phyloP scores from a whole-genome alignment of 2,329 filamentous ascomycete species.

The Colletotrichum zoysiae region DNA sequence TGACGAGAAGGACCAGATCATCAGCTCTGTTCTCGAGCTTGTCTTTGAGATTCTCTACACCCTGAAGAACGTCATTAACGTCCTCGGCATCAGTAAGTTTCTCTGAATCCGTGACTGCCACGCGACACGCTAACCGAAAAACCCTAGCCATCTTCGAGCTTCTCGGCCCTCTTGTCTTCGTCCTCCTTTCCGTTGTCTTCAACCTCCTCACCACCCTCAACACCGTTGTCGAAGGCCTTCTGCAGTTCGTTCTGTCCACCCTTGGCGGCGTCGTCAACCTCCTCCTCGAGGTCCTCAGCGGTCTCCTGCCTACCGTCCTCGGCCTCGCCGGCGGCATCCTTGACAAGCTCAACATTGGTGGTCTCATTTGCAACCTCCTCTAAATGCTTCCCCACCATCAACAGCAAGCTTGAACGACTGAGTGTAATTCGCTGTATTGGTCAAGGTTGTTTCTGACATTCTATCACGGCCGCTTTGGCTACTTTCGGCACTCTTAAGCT shows the following conservation, averaged over 20 bases:
- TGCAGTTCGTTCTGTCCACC: constrained; percentile 21
- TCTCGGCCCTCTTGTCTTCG: constrained; percentile 33
- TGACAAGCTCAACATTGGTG: constrained; percentile 21
- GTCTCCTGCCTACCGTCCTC: constrained; percentile 33
- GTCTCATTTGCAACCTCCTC: constrained; percentile 35
- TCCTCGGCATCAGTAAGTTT: constrained; percentile 22
- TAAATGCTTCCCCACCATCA: not conserved
- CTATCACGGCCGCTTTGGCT: not conserved
- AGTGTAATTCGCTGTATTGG: too few species aligned
- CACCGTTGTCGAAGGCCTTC: constrained; percentile 28
- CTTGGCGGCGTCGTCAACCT: constrained; percentile 31
- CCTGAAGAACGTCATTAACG: constrained; percentile 30
- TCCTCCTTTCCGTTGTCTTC: constrained; percentile 28
- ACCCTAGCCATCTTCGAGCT: constrained; percentile 36
- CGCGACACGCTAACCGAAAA: not conserved
- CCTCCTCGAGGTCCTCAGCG: constrained; percentile 30
- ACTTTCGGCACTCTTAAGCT: not conserved
- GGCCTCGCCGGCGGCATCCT: constrained; percentile 29
- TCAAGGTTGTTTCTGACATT: not conserved
- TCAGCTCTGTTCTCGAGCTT: constrained; percentile 27
- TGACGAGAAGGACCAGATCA: constrained; percentile 37
- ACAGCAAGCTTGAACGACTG: too few species aligned
- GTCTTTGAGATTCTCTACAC: constrained; percentile 32
- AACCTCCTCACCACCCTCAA: constrained; percentile 36
- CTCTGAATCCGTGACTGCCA: rapidly evolving